Base-by-base conservation (phyloP, 2,329 filamentous ascomycete species). In the Claviceps monticola region DNA sequence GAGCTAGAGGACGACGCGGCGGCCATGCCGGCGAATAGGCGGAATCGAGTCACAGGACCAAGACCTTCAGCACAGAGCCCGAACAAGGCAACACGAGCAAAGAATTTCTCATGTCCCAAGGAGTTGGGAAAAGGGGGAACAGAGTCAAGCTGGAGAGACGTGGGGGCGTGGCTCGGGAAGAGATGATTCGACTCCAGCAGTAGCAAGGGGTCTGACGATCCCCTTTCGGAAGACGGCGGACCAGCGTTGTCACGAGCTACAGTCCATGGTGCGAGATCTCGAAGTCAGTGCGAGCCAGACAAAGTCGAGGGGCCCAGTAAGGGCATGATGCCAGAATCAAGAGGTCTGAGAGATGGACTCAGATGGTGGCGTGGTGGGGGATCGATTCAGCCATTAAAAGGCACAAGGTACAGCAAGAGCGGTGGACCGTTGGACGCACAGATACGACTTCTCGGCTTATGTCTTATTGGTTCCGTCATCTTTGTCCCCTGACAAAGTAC, bases 1-100 rank as follows among this genome's bases (percentile, higher is more conserved):
- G 72, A 74, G 57, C 71, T 67, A 54, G 69, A 74, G 26, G 73
- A 75, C 50, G 69, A 73, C 14, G 65, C 59, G 51, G 64, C 61
- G 51, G 64, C 64, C 64, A 71, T 71, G 59, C 62, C 53, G 48
- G 46, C 50, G 38, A 50, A n/a, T 29, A 46, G 50, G n/a, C 19
- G 21, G 16, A 7, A n/a, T 50, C 4, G 42, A 43, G 21, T 41
- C 29, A 36, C 47, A 52, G 43, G 43, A 38, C 47, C 19, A 39
- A 21, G 21, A 37, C 21, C 23, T 43, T 36, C 42, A 42, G 34
- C 43, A 46, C 37, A 38, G 19, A 45, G 34, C 14, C 29, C 47
- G 29, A 52, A 9, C 26, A 39, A 29, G 21, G 45, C 8, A 13
- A 14, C 29, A 1, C 29, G 26, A 43, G n/a, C 16, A 48, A n/a